phyloP scores from a whole-genome alignment of 345 rosid species.

The Camelina laxa region DNA sequence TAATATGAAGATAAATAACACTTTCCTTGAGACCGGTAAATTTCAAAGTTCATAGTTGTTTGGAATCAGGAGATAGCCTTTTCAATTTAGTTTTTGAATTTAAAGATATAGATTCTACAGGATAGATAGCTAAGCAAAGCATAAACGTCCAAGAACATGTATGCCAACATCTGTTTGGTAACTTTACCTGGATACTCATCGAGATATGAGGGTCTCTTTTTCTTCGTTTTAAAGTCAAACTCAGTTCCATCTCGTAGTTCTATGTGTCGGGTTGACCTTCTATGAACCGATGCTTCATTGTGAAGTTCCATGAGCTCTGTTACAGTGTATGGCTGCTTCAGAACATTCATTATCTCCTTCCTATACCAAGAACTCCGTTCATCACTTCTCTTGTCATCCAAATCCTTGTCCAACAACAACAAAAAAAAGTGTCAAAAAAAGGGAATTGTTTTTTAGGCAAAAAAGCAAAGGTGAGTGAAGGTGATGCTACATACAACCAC shows the following conservation, averaged over 20 bases:
- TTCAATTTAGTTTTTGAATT: neutral
- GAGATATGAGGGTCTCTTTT: constrained; percentile 55
- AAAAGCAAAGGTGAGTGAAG: constrained; percentile 17
- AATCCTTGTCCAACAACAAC: constrained; percentile 38
- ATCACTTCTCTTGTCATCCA: constrained; percentile 41
- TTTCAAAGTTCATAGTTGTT: neutral
- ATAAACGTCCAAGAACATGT: constrained; percentile 11
- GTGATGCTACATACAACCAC: constrained; percentile 33
- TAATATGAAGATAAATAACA: neutral
- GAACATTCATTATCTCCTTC: constrained; percentile 48
- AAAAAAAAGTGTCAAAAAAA: neutral
- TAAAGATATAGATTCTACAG: neutral
- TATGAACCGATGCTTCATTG: constrained; percentile 34
- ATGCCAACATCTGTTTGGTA: neutral
- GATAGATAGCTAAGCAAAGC: constrained; percentile 19
- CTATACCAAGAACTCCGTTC: constrained; percentile 49
- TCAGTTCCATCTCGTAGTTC: constrained; percentile 49
- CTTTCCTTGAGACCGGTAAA: neutral
- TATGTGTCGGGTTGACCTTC: constrained; percentile 3
- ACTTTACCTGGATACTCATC: constrained; percentile 52
- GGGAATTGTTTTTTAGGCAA: neutral
- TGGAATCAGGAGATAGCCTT: constrained; percentile 2
- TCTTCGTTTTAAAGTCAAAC: neutral
- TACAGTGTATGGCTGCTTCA: constrained; percentile 54
- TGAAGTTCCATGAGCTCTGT: constrained; percentile 48